Evolutionary conservation across 2,329 filamentous ascomycete species (phyloP), one percentile per base, ranked within the genome.

Genomic region (Cladophialophora psammophila): DNA sequence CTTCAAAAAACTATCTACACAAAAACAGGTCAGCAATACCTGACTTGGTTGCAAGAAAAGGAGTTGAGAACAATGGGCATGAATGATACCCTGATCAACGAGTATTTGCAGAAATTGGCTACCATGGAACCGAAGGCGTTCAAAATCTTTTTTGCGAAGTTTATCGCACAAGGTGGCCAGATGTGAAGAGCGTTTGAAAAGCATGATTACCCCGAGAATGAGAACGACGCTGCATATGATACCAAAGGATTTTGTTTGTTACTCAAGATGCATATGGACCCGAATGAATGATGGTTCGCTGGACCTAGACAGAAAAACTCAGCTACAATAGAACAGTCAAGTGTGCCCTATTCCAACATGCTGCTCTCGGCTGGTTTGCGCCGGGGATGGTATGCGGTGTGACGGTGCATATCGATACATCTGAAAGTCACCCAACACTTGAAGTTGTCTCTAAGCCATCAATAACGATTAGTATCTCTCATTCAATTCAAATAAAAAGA

Each of bases 1-100:
- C 81, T 99, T 66, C 93, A 99, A 79, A 93, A 95, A 79, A 90
- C 87, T 40, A 95, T 99, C 69, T 94, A 97, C 76, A 85, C 87
- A 72, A 98, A 98, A 82, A 94, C 92, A 12, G 95, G 95, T 32
- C 87, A 91, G 60, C 85, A 88, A 64, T 98, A 97, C 77, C 85
- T 94, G 31, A 76, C 79, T 40, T 84, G 81, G 72, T 75, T 84
- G 40, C 77, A 81, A 32, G 75, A 75, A 54, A 78, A 77, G 31
- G 82, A 84, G 69, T 68, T 84, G 57, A 80, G 80, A 31, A 78
- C 78, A 10, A 79, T 84, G 78, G 82, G 82, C 45, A 83, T 84
- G 81, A 79, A 79, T 20, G 72, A 73, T 13, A 78, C 79, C 48
- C 77, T 82, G 62, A 79, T 83, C 62, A 78, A 81, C 57, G 82